Conservation (phyloP, 805 yeast species). For the Saccharomycodes ludwigii region DNA sequence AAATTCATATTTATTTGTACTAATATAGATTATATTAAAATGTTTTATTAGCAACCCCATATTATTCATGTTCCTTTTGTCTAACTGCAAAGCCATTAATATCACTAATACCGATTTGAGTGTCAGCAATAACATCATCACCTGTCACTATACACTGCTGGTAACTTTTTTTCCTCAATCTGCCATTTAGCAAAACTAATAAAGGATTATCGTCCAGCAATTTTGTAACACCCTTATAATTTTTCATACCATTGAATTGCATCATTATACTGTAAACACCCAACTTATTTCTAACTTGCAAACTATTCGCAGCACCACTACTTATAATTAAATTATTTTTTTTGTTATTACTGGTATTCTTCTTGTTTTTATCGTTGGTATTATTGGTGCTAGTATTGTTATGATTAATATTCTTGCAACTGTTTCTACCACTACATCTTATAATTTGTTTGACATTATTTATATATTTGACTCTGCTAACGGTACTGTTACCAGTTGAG, state of each 20-base stretch:
- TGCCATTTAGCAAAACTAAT: slow-evolving; percentile 57
- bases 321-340: slow-evolving; percentile 67
- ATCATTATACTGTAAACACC: slow-evolving; percentile 63
- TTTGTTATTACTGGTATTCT: slow-evolving; percentile 32
- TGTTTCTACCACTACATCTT: slow-evolving; percentile 71
- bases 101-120: slow-evolving; percentile 12
- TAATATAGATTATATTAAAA: no score
- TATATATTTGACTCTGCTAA: slow-evolving; percentile 49
- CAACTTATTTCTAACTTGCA: slow-evolving; percentile 49
- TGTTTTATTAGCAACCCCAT: no score
- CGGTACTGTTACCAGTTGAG: slow-evolving; percentile 22
- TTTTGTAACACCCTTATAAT: slow-evolving; percentile 44
- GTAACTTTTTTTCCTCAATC: slow-evolving; percentile 58
- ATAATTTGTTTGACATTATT: slow-evolving; percentile 62
- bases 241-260: slow-evolving; percentile 57
- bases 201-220: slow-evolving; percentile 50
- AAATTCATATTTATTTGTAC: no score
- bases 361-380: no score
- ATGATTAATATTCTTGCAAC: no score
- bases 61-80: no score
- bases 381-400: no score
- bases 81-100: slow-evolving; percentile 1
- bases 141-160: slow-evolving; percentile 63
- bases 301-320: slow-evolving; percentile 53
- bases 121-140: slow-evolving; percentile 27